These are phyloP conservation scores for Wickerhamomyces rabaulensis DNA, from an alignment of 805 yeast species.

Conservation along the genomic window DNA sequence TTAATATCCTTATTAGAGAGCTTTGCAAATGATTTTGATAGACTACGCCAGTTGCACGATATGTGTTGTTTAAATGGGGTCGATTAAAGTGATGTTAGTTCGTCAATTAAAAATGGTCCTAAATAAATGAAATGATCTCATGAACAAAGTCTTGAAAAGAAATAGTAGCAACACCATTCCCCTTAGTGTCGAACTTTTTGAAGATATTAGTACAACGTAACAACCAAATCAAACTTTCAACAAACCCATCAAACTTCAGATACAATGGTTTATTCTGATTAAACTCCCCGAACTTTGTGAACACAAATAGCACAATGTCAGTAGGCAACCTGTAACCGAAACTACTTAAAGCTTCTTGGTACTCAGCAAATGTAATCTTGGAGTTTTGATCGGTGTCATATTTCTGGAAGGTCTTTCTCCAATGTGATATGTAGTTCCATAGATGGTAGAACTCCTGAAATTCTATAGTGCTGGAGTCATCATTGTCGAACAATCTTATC, in stretches of 20 bases:
- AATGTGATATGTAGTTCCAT: conserved; percentile 64
- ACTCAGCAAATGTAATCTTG: conserved; percentile 61
- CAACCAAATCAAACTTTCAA: conserved; percentile 73
- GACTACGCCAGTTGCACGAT: no score
- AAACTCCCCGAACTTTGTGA: conserved; percentile 46
- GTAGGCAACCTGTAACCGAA: conserved; percentile 61
- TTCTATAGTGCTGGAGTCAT: conserved; percentile 37
- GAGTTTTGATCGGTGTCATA: conserved; percentile 58
- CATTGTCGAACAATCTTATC: conserved; percentile 57
- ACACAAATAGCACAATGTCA: conserved; percentile 51
- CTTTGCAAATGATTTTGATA: no score
- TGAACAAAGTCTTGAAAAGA: conserved; percentile 63
- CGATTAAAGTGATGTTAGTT: no score
- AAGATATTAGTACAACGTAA: conserved; percentile 73
- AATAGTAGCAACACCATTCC: conserved; percentile 67
- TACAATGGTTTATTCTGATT: conserved; percentile 28
- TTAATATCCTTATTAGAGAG: no score
- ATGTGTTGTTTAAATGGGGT: no score
- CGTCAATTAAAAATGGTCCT: conserved; percentile 1
- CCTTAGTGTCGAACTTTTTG: conserved; percentile 68
- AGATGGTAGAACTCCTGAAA: conserved; percentile 62
- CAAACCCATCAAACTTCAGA: conserved; percentile 74
- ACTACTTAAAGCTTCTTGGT: conserved; percentile 52
- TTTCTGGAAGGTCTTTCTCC: conserved; percentile 57
- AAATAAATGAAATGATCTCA: conserved; percentile 37